phyloP scores from a whole-genome alignment of 164 flowering plant species.

The Nelumbo lutea region DNA sequence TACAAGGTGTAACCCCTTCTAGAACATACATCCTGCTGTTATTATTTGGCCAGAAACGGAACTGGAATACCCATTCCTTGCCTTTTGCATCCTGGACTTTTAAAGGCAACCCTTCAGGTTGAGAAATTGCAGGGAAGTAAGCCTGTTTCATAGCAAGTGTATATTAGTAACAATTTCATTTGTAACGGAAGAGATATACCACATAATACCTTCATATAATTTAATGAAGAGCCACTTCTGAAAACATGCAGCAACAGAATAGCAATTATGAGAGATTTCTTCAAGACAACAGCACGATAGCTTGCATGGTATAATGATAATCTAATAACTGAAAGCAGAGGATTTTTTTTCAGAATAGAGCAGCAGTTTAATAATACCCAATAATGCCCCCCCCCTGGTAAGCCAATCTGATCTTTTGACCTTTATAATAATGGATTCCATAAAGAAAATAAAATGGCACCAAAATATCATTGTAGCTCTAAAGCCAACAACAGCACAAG shows the following conservation, averaged over 20 bases:
- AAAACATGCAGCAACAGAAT: background rate
- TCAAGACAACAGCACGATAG: background rate
- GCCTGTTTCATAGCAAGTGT: constrained; percentile 44
- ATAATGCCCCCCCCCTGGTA: too few relatives aligned
- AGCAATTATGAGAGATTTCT: background rate
- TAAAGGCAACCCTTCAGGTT: constrained; percentile 89
- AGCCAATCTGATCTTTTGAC: background rate
- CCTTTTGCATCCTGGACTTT: constrained; percentile 84
- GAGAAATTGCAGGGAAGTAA: constrained; percentile 76
- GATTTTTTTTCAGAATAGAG: background rate
- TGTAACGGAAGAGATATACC: background rate
- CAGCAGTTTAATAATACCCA: background rate
- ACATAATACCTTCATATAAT: constrained; percentile 2
- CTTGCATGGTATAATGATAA: background rate
- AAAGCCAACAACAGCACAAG: background rate
- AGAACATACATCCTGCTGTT: constrained; percentile 97
- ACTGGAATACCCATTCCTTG: constrained; percentile 84
- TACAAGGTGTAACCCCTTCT: constrained; percentile 93
- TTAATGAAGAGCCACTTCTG: background rate
- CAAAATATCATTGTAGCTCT: background rate
- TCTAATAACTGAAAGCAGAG: background rate
- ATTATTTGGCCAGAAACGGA: constrained; percentile 95
- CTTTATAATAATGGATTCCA: background rate
- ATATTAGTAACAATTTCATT: constrained; percentile 5
- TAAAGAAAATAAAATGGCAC: background rate